Evolutionary conservation across 2,329 filamentous ascomycete genomes (phyloP).

Genomic region (Penicillium sp.): DNA sequence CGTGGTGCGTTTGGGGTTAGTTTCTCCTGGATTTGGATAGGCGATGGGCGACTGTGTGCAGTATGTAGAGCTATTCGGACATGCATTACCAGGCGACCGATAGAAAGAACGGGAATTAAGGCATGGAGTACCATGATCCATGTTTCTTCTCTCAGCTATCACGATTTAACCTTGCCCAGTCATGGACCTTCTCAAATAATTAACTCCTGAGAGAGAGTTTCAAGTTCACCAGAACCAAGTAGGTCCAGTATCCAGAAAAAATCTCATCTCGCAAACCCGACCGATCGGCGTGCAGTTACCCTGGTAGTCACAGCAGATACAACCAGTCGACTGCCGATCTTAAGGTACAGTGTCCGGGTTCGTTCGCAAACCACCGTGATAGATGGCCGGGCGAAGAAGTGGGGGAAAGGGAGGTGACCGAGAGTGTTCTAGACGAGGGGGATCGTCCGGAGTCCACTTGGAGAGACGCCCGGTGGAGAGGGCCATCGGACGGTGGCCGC

Average conservation of each 20-base stretch:
- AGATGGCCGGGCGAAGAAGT: background rate
- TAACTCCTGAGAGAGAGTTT: background rate
- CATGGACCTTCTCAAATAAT: slow-evolving; percentile 17
- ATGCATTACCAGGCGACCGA: background rate
- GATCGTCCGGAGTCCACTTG: slow-evolving; percentile 25
- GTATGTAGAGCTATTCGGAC: background rate
- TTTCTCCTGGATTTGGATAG: background rate
- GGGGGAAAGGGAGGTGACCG: background rate
- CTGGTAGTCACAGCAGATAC: no score
- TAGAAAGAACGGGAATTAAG: background rate
- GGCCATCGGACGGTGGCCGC: background rate
- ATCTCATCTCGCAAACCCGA: background rate
- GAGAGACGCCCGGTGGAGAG: slow-evolving; percentile 1
- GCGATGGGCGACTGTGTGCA: background rate
- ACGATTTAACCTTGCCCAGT: background rate
- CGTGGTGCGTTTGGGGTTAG: background rate
- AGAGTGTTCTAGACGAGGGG: slow-evolving; percentile 20
- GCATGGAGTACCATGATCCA: background rate
- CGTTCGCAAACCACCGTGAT: background rate
- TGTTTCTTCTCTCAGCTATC: background rate
- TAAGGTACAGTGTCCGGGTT: background rate
- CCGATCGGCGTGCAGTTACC: slow-evolving; percentile 2
- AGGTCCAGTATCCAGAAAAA: background rate
- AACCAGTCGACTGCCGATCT: background rate
- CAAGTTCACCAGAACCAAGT: background rate